Base-by-base conservation (phyloP, 257 asterid species). In the Solanum clarkiae region DNA sequence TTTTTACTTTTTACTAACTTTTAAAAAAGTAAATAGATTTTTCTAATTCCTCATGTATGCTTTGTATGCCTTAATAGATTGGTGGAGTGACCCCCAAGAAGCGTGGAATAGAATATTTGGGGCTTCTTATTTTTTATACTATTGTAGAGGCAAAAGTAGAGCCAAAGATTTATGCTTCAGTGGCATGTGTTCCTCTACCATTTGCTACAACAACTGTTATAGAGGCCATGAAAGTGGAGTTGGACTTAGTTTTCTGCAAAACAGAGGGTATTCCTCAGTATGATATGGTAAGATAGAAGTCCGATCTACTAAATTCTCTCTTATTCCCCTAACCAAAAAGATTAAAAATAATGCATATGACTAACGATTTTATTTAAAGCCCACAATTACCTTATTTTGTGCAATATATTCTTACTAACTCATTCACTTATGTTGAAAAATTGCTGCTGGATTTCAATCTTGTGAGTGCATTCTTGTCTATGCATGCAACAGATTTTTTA, bases 51-150 rank as follows among this genome's bases (percentile, higher is more conserved):
- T 24, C 16, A 8, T 68, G 8, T 29, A 36, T 69, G 53, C 83
- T 70, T 70, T 63, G 7, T 84, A 6, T 86, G 49, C 68, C 81
- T 84, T 29, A 59, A 86, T 88, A 96, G 99, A 98, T 96, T 84
- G 98, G 98, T 86, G 98, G 98, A 70, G 99, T 96, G 84, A 96
- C 99, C 47, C 99, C 99, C 20, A 87, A 87, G 85, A 96, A 95
- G 90, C 98, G 99, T 83, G 99, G 99, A 88, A 93, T 98, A 1
- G 98, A 96, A 91, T 98, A 95, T 88, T 88, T 96, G 86, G 99
- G 99, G 40, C 97, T 96, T 81, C 99, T 98, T 51, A 98, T 96
- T 65, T 96, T 96, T 88, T 94, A 95, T 88, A 84, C 94, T 68
- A 97, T 96, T 2, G 98, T 97, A 62, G 97, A 96, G 87, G 99